Evolutionary conservation across 2,329 filamentous ascomycete species (phyloP).

Genomic region (Venturia aucupariae): DNA sequence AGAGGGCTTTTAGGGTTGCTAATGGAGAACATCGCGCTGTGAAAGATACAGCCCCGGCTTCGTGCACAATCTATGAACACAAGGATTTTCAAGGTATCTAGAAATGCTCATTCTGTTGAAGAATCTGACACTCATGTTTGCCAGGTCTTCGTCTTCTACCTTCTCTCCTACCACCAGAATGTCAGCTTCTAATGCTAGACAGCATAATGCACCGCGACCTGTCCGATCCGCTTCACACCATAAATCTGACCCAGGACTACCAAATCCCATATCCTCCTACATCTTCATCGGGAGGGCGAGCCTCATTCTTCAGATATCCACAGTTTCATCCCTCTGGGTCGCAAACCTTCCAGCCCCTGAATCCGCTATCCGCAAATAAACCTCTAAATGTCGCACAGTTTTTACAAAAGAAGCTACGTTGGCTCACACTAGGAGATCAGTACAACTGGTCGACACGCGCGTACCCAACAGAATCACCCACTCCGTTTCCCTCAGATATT

Average conservation of each 20-base stretch:
- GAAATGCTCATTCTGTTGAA: neutral
- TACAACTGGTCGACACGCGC: conserved; percentile 89
- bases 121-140: neutral
- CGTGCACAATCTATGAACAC: conserved; percentile 11
- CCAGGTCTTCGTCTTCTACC: conserved; percentile 73
- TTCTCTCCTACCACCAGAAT: conserved; percentile 56
- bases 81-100: conserved; percentile 11
- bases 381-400: conserved; percentile 61
- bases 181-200: conserved; percentile 63
- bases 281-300: conserved; percentile 19
- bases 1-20: neutral
- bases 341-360: conserved; percentile 54
- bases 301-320: conserved; percentile 42
- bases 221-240: conserved; percentile 63
- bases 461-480: conserved; percentile 60
- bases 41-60: neutral
- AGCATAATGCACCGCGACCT: conserved; percentile 71
- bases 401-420: conserved; percentile 73
- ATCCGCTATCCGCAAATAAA: conserved; percentile 51
- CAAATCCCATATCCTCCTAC: conserved; percentile 51
- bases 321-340: conserved; percentile 1
- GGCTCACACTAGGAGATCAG: conserved; percentile 90
- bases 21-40: neutral
- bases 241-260: conserved; percentile 85
- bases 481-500: conserved; percentile 66